Percentiles rank a stretch among this genome's conserved stretches.
phyloP scores from a whole-genome alignment of 805 yeast genomes.

The Ogataea nonfermentans region DNA sequence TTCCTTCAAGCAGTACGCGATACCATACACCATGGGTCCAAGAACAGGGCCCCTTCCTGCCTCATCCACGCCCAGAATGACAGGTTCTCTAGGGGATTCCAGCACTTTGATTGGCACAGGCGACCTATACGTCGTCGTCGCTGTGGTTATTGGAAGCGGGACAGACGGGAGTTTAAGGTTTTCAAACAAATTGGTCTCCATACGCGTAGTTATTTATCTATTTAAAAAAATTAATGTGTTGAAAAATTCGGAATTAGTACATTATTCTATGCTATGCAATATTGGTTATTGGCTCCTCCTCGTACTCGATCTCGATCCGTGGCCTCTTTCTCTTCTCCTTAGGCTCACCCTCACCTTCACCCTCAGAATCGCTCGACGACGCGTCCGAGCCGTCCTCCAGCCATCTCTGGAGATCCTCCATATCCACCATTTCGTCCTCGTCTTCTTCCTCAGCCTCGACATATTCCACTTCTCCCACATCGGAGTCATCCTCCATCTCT shows the following conservation, averaged over 20 bases:
- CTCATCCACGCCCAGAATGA: slow-evolving; percentile 89
- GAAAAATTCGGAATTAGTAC: too few species aligned
- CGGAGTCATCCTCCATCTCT: slow-evolving; percentile 51
- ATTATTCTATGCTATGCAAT: slow-evolving; percentile 16
- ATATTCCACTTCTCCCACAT: slow-evolving; percentile 74
- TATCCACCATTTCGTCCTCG: slow-evolving; percentile 84
- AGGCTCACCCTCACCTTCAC: slow-evolving; percentile 36
- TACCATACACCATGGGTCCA: slow-evolving; percentile 97
- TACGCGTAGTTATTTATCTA: too few species aligned
- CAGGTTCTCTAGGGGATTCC: slow-evolving; percentile 36
- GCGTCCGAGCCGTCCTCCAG: slow-evolving; percentile 40
- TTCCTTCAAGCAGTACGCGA: slow-evolving; percentile 66
- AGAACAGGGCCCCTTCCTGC: slow-evolving; percentile 98
- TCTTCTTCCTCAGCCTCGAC: slow-evolving; percentile 90
- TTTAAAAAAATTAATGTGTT: not conserved
- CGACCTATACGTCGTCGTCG: slow-evolving; percentile 49
- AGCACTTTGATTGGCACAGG: slow-evolving; percentile 43
- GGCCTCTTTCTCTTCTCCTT: slow-evolving; percentile 51
- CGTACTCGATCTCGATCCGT: slow-evolving; percentile 77
- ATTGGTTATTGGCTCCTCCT: slow-evolving; percentile 42
- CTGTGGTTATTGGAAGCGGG: slow-evolving; percentile 30
- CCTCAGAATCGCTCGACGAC: slow-evolving; percentile 34
- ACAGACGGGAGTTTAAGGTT: slow-evolving; percentile 32
- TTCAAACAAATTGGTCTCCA: slow-evolving; percentile 11
- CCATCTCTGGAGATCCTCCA: slow-evolving; percentile 94